phyloP scores from a whole-genome alignment of 306 rosid genomes.

The Malus fusca region DNA sequence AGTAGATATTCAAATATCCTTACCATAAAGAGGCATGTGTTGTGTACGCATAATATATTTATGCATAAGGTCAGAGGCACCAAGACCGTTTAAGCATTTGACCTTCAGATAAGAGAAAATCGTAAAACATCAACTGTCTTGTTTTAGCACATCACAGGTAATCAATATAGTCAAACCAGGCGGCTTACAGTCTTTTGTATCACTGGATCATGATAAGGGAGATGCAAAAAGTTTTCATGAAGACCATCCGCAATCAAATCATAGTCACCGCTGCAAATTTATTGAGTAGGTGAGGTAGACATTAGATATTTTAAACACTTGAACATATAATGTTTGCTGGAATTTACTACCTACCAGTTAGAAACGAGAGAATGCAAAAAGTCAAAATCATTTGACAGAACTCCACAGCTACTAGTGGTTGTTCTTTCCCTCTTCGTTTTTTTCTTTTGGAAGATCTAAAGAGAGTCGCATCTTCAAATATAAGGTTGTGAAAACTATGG shows the following conservation, averaged over 20 bases:
- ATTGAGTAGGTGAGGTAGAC: conserved; percentile 9
- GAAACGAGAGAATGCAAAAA: conserved; percentile 65
- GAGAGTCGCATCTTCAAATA: conserved; percentile 15
- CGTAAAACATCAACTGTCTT: conserved; percentile 15
- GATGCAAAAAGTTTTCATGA: conserved; percentile 86
- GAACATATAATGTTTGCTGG: conserved; percentile 5
- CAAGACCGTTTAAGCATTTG: conserved; percentile 69
- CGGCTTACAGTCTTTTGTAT: conserved; percentile 86
- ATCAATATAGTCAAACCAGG: conserved; percentile 14
- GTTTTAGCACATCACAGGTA: conserved; percentile 15
- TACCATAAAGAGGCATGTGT: conserved; percentile 66
- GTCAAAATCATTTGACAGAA: conserved; percentile 49
- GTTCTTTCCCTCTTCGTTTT: conserved; percentile 51
- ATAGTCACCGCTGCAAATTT: conserved; percentile 67
- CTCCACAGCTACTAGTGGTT: conserved; percentile 24
- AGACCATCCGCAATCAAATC: conserved; percentile 89
- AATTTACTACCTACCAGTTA: conserved; percentile 49
- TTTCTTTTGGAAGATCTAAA: conserved; percentile 73
- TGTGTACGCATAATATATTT: conserved; percentile 68
- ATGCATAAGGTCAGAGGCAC: conserved; percentile 63
- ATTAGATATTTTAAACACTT: not conserved
- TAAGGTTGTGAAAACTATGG: conserved; percentile 7
- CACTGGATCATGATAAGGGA: conserved; percentile 86
- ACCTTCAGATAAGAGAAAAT: conserved; percentile 52
- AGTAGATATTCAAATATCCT: conserved; percentile 13